Evolutionary conservation across 2,329 filamentous ascomycete species (phyloP), one percentile per base, ranked within the genome.

Genomic region (Ophiostoma angusticollis): DNA sequence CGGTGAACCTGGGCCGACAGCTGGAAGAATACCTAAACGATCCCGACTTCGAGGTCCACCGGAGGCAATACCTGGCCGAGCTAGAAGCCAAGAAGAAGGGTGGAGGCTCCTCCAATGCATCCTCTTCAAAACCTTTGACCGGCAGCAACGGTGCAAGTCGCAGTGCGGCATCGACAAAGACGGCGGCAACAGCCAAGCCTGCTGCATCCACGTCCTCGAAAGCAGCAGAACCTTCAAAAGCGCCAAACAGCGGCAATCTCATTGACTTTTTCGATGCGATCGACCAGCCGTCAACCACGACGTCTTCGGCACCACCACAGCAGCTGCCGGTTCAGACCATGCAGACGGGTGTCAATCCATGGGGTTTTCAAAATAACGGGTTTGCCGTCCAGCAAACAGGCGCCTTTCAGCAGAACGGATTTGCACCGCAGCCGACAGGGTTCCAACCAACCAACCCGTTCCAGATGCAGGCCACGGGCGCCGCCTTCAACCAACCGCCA

Each of bases 221-320:
- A 48, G 59, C 68, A 7, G 49, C 58, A 9, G 63, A 61, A 47
- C 58, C 62, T 3, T 57, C 61, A 25, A 85, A 80, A 58, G 77
- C 72, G 2, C 76, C 78, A 21, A 78, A 73, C 49, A 76, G 79
- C 13, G 31, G 27, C 21, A 83, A 93, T 63, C 67, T 93, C 45
- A 96, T 93, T 54, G 91, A 89, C 63, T 95, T 93, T 60, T 94
- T 94, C 57, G 89, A 80, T 53, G 87, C 85, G 6, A 94, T 93
- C 52, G 87, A 95, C 53, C 78, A 85, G 54, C 86, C 87, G 47
- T 85, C 91, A 56, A 83, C 83, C 37, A 67, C 79, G 1, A 73
- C 84, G 68, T 68, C 60, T 27, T 54, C 59, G 2, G 17, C 19
- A 18, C 28, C 22, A 24, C 35, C 31, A n/a, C 25, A 19, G 21